Base-by-base conservation (phyloP, 345 rosid species). In the Adansonia digitata region DNA sequence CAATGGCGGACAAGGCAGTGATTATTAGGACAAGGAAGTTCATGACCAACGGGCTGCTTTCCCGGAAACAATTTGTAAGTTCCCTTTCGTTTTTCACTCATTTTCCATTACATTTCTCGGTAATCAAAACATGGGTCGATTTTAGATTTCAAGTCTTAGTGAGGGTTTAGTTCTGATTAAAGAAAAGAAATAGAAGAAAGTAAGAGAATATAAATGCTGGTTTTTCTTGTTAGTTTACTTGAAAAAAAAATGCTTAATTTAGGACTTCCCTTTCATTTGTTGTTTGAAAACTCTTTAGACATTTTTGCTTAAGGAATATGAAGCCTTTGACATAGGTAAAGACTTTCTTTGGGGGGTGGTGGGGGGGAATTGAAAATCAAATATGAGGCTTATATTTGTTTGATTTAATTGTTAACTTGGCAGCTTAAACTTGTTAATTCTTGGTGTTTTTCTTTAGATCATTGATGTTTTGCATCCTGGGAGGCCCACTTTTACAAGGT, bases 1-100 rank as follows among this genome's bases (percentile, higher is more conserved):
- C 37, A 14, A 85, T 83, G 85, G 79, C 85, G 71, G 90, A 85
- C 39, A 84, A 85, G 84, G 85, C 59, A 22, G 59, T 53, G 59
- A 53, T 35, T 13, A 57, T 57, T 27, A 81, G 90, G 9, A 87
- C 86, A 20, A 82, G 88, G 48, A 87, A 87, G 76, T 87, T 85
- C 74, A 85, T 83, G 88, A 87, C 90, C 35, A 87, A 85, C 71
- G 79, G 88, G 37, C 88, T 86, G 45, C 88, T 82, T 5, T 77
- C 84, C 5, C 79, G 87, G 80, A 87, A 87, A 75, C 90, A 87
- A 69, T 87, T 87, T 37, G 62, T 57, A 27, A 57, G 62, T 60
- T 26, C 61, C 35, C 26, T 57, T 26, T 57, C 5, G 5, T 20
- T 53, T 53, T 53, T 53, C 29, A 4, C 17, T 26, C 35, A 26